Evolutionary conservation across 805 yeast genomes (phyloP).

Genomic region (Pichia cephalocereana): DNA sequence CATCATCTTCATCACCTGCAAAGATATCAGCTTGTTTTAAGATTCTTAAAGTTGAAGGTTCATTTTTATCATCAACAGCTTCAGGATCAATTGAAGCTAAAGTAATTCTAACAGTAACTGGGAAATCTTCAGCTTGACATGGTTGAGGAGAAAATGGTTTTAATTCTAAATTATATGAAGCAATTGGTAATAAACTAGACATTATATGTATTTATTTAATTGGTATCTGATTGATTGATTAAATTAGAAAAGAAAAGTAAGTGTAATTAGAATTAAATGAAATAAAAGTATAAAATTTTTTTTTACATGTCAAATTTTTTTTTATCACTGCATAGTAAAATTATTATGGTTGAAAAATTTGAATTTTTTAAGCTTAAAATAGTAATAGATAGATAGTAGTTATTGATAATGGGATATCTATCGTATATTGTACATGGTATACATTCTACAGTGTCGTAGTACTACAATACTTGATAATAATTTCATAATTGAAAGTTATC

Average conservation of each 20-base stretch:
- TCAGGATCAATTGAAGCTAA: constrained; percentile 94
- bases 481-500: not conserved
- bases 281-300: not conserved
- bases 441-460: too few relatives aligned
- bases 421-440: too few relatives aligned
- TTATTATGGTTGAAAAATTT: too few relatives aligned
- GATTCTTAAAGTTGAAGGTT: constrained; percentile 85
- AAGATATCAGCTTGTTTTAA: constrained; percentile 52
- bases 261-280: not conserved
- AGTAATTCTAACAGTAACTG: constrained; percentile 84
- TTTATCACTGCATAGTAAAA: too few relatives aligned
- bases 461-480: too few relatives aligned
- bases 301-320: too few relatives aligned
- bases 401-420: too few relatives aligned
- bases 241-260: not conserved
- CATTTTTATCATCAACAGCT: constrained; percentile 67
- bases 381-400: too few relatives aligned
- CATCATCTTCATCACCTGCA: constrained; percentile 39
- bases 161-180: constrained; percentile 78
- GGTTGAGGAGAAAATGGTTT: constrained; percentile 83
- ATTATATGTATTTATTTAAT: constrained; percentile 24
- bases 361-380: too few relatives aligned
- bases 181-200: constrained; percentile 73
- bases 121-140: constrained; percentile 78
- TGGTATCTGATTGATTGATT: not conserved